phyloP scores from a whole-genome alignment of 768 basidiomycete species.

The Gloeostereum incarnatum region DNA sequence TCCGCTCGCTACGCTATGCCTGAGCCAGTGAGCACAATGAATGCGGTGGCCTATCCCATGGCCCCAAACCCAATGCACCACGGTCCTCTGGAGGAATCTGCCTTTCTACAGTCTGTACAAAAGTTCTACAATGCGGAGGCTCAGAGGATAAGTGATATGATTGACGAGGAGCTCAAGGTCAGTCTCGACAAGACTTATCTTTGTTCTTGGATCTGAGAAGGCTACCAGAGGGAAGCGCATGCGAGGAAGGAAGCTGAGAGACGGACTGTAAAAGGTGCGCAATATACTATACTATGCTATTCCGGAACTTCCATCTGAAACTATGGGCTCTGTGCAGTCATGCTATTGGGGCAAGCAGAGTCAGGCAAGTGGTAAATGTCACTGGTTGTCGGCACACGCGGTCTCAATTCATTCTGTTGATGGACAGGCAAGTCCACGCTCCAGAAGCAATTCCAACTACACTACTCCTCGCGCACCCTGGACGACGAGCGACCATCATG shows the following conservation, averaged over 20 bases:
- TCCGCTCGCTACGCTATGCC: too few relatives aligned
- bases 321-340: conserved; percentile 29
- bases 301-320: not conserved
- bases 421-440: conserved; percentile 79
- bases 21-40: too few relatives aligned
- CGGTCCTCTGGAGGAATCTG: conserved; percentile 1
- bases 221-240: conserved; percentile 36
- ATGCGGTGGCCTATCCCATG: too few relatives aligned
- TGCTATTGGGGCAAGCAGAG: conserved; percentile 75
- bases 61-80: too few relatives aligned
- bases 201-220: not conserved
- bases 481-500: conserved; percentile 67
- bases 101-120: not conserved
- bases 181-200: conserved; percentile 2
- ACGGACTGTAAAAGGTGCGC: conserved; percentile 46
- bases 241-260: conserved; percentile 34
- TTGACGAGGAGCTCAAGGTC: conserved; percentile 51
- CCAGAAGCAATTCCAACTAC: conserved; percentile 78
- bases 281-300: not conserved
- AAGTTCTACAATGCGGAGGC: conserved; percentile 31
- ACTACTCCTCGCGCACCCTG: conserved; percentile 62
- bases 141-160: conserved; percentile 34
- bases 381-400: not conserved
- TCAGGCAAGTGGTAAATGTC: conserved; percentile 26
- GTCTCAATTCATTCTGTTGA: conserved; percentile 6